Conservation (phyloP, 306 rosid species). For the Malus fusca region DNA sequence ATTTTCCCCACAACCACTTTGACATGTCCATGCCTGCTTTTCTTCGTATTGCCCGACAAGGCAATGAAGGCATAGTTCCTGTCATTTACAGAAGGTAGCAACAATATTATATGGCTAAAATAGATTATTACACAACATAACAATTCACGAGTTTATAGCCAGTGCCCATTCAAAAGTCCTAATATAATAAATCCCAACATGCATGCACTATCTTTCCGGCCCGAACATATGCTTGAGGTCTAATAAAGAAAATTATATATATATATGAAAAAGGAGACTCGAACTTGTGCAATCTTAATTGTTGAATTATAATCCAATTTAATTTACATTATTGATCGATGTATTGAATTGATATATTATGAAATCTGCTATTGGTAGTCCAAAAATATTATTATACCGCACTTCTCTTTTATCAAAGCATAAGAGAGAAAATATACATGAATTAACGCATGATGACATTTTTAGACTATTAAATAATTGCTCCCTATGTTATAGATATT, state of each 20-base stretch:
- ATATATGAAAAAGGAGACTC: no score
- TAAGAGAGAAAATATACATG: no score
- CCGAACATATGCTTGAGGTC: not conserved
- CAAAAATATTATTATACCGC: no score
- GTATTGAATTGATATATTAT: no score
- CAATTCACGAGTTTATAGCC: not conserved
- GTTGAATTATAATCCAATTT: no score
- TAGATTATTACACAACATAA: not conserved
- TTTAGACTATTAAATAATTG: no score
- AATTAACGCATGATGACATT: no score
- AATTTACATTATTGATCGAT: not conserved
- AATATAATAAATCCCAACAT: not conserved
- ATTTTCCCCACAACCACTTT: conserved; percentile 73
- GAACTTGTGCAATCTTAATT: no score
- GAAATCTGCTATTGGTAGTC: no score
- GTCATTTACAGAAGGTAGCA: conserved; percentile 55
- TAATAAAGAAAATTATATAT: no score
- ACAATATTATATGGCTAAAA: not conserved
- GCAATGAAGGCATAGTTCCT: conserved; percentile 83
- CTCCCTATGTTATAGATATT: no score
- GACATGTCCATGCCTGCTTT: conserved; percentile 84
- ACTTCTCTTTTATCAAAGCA: no score
- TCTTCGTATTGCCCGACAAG: conserved; percentile 61
- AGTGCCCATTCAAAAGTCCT: not conserved
- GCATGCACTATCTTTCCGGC: not conserved